Conservation (phyloP, 75 land plant genomes). For the Picea sitchensis region DNA sequence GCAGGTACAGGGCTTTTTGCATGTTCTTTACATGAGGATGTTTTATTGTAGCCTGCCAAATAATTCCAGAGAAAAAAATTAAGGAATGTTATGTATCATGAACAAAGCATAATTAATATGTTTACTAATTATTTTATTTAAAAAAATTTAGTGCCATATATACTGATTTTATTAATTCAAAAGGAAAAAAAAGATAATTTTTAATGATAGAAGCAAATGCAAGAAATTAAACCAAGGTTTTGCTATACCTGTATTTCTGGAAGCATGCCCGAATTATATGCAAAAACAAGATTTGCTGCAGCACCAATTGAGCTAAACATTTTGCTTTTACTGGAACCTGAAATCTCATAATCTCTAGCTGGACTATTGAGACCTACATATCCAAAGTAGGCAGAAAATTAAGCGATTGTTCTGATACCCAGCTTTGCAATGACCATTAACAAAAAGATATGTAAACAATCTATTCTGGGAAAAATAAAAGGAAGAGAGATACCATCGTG, state of each 20-base stretch:
- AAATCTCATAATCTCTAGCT: slow-evolving; percentile 20
- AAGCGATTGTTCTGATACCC: not conserved
- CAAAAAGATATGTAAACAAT: not conserved
- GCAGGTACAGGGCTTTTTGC: slow-evolving; percentile 62
- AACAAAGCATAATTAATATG: no score
- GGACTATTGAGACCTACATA: slow-evolving; percentile 6
- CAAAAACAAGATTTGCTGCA: not conserved
- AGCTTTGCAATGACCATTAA: not conserved
- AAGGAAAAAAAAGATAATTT: not conserved
- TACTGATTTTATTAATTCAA: not conserved
- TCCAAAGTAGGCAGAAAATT: not conserved
- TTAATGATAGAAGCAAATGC: no score
- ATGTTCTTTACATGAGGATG: slow-evolving; percentile 62
- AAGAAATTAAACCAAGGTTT: no score
- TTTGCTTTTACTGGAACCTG: slow-evolving; percentile 25
- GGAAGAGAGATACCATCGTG: not conserved
- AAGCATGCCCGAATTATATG: not conserved
- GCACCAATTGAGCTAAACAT: slow-evolving; percentile 28
- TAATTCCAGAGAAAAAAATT: no score
- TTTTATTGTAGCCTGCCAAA: slow-evolving; percentile 57
- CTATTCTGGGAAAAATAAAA: not conserved
- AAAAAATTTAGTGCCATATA: not conserved
- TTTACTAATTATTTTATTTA: not conserved
- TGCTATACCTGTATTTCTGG: not conserved
- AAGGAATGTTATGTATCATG: no score